Evolutionary conservation across 2,329 filamentous ascomycete species (phyloP).

Genomic region (Alternaria arbusti): DNA sequence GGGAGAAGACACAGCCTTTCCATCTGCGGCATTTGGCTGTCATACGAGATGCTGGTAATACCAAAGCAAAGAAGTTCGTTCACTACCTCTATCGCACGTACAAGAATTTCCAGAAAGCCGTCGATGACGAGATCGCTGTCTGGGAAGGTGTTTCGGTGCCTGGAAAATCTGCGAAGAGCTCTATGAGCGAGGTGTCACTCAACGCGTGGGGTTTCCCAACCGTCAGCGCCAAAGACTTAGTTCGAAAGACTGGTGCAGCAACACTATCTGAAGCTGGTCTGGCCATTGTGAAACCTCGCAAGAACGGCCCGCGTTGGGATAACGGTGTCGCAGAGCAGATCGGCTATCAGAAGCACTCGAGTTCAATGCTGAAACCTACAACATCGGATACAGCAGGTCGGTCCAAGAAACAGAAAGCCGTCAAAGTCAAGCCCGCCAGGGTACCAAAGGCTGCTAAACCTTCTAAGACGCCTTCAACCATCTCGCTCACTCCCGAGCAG

Average conservation of each 20-base stretch:
- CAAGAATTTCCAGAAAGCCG: conserved; percentile 60
- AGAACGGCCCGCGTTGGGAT: conserved; percentile 35
- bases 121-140: conserved; percentile 55
- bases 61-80: conserved; percentile 50
- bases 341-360: conserved; percentile 28
- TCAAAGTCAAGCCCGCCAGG: conserved; percentile 3
- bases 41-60: conserved; percentile 60
- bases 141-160: conserved; percentile 60
- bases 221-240: conserved; percentile 26
- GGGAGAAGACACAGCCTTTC: conserved; percentile 64
- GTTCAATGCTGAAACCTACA: conserved; percentile 4
- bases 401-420: conserved; percentile 1
- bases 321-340: conserved; percentile 28
- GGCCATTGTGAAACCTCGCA: conserved; percentile 24
- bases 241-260: conserved; percentile 29
- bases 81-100: conserved; percentile 64
- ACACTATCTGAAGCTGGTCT: conserved; percentile 33
- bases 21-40: conserved; percentile 64
- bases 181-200: conserved; percentile 7
- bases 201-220: conserved; percentile 42
- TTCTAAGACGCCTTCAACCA: not conserved
- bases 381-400: not conserved
- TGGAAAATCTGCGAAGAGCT: conserved; percentile 24
- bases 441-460: not conserved
- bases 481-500: conserved; percentile 35